Base-by-base conservation (phyloP, 805 yeast species). In the Saccharomycopsis capsularis region DNA sequence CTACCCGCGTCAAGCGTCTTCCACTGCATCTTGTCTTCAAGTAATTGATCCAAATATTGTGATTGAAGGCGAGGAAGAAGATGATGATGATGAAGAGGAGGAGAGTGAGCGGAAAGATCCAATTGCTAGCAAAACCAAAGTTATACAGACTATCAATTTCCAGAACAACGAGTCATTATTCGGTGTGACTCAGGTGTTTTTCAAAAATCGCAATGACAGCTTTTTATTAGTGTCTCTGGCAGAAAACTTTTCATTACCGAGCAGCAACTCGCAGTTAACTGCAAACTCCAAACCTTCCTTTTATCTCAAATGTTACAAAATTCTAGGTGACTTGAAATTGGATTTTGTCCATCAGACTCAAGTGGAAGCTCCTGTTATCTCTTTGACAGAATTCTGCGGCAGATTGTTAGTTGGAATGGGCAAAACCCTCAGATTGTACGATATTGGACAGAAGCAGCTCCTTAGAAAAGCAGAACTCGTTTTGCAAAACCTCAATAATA, bases 381-480 rank as follows among this genome's bases (percentile, higher is more conserved):
- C 84, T 0, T 56, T 90, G 61, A 55, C 62, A 1, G 64, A 68
- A 9, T 87, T 86, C 61, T 73, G 75, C 43, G 85, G 81, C 0
- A 71, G 70, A 52, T 60, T 89, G 1, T 62, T 89, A 1, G 82
- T 75, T 1, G 90, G 86, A 0, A 56, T 77, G 43, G 74, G 71
- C 0, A 68, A 73, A 40, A 62, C 64, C 43, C 56, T 91, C 42
- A 65, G 85, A 32, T 55, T 85, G 6, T 89, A 75, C 60, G 90
- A 81, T 24, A 54, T 88, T 25, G 99, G 99, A 1, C 71, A 72
- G 57, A 85, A 82, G 55, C 97, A 90, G 59, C 67, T 91, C 35
- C 68, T 93, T 49, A 73, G 82, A 49, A 87, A 85, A 60, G 68
- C 83, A 0, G 74, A 80, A 4, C 60, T 75, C 1, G 62, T 58